Conservation (phyloP, 2,329 filamentous ascomycete genomes). For the Alternaria sp. region DNA sequence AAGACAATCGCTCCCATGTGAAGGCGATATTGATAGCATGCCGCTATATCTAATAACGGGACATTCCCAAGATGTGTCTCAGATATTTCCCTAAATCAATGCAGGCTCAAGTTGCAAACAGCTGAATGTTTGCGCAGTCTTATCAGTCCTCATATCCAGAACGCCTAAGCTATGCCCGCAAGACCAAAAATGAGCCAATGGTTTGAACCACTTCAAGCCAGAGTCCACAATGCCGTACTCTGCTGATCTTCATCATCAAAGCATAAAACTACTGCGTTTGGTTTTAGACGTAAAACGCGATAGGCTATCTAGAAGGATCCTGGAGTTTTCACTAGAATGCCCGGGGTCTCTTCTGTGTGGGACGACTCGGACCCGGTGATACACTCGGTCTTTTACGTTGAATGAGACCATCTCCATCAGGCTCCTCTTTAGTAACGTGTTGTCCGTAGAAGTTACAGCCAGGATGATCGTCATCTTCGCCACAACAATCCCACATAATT, state of each 20-base stretch:
- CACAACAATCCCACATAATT: slow-evolving; percentile 22
- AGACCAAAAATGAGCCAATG: not conserved
- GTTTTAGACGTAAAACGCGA: not conserved
- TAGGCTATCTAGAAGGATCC: not conserved
- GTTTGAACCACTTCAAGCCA: not conserved
- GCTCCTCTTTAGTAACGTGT: slow-evolving; percentile 11
- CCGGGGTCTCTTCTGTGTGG: slow-evolving; percentile 5
- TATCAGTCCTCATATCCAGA: not conserved
- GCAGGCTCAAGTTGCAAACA: not conserved
- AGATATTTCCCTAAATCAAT: not conserved
- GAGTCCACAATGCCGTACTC: not conserved
- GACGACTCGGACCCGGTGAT: slow-evolving; percentile 3
- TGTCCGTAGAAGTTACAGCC: slow-evolving; percentile 22
- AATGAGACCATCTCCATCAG: not conserved
- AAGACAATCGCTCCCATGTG: not conserved
- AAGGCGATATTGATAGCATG: not conserved
- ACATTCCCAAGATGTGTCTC: not conserved
- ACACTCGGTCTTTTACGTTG: slow-evolving; percentile 9
- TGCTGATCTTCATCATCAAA: not conserved
- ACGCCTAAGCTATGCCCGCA: not conserved
- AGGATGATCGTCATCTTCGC: slow-evolving; percentile 8
- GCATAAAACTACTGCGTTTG: not conserved
- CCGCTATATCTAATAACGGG: not conserved
- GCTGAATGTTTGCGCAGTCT: not conserved
- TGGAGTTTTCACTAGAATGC: not conserved